Base-by-base conservation (phyloP, 768 basidiomycete species). In the Austroboletus eburneus region DNA sequence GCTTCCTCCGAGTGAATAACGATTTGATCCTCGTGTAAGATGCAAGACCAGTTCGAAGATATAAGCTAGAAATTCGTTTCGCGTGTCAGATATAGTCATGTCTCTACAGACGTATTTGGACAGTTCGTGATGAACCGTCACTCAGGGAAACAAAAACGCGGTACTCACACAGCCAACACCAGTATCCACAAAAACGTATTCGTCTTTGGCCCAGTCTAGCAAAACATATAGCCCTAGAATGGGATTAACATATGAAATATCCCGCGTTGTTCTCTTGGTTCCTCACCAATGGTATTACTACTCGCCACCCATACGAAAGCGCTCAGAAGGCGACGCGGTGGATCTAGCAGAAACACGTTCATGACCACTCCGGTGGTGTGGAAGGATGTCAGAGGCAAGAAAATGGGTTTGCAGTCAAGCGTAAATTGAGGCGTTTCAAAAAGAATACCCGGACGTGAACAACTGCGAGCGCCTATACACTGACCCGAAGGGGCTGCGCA, bases 21-120 rank as follows among this genome's bases (percentile, higher is more conserved):
- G 48, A 87, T 83, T 51, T 83, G 76, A 40, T 69, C 67, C 52
- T 86, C 75, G 56, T 76, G 78, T 9, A 86, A 63, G 39, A 86
- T 86, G 56, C 85, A 87, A 20, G 83, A 85, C 85, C 85, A 87
- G 48, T 86, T 87, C 9, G 84, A 81, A 17, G 81, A 83, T 59
- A 74, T 70, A 12, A 77, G 72, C 85, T 86, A 49, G 18, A 45
- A 48, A 42, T 9, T 30, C 8, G 6, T 10, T 36, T 46, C 18
- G 33, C 33, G 12, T 9, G 42, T 51, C 45, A 43, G 52, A 46
- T 29, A 27, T 17, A 42, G 18, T 33, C 32, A 13, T 10, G 18
- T 17, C 30, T 32, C 13, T 41, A 37, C 10, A 37, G 3, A 20
- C 30, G n/a, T 22, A 21, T 23, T 30, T 23, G 32, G 39, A 46